phyloP scores from a whole-genome alignment of 2,329 filamentous ascomycete genomes.

The Fusarium tupiense region DNA sequence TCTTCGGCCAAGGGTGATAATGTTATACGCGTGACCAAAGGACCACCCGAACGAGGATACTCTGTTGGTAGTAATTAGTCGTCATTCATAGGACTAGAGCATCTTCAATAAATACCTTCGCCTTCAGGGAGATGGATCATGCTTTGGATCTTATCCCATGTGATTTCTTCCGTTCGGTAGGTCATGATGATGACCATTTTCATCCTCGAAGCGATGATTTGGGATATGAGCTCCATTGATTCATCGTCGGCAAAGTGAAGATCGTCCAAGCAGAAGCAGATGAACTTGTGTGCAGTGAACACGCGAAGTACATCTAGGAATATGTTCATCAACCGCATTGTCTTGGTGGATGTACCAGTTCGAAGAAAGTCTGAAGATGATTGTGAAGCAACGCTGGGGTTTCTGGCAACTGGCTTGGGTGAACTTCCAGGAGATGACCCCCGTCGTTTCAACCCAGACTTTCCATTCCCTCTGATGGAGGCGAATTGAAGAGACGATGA shows the following conservation, averaged over 20 bases:
- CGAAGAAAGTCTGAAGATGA: constrained; percentile 70
- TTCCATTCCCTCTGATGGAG: constrained; percentile 45
- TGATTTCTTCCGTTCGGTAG: constrained; percentile 73
- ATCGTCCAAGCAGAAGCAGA: constrained; percentile 90
- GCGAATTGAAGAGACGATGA: constrained; percentile 49
- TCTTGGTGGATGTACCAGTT: constrained; percentile 67
- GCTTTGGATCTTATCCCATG: constrained; percentile 62
- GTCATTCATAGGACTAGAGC: not conserved
- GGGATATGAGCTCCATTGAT: constrained; percentile 82
- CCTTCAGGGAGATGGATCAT: constrained; percentile 64
- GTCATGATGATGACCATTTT: constrained; percentile 86
- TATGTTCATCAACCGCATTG: constrained; percentile 83
- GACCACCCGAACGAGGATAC: constrained; percentile 55
- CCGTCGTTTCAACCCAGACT: constrained; percentile 52
- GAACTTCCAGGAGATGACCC: constrained; percentile 61
- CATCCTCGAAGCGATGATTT: constrained; percentile 81
- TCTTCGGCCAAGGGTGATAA: constrained; percentile 79
- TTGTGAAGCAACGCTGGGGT: constrained; percentile 55
- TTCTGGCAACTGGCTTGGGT: constrained; percentile 49
- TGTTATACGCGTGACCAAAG: constrained; percentile 74
- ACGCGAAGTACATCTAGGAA: constrained; percentile 87
- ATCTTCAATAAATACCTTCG: constrained; percentile 54
- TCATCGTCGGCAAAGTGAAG: constrained; percentile 91
- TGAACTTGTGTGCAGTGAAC: constrained; percentile 84
- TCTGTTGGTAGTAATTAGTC: constrained; percentile 50